Evolutionary conservation across 352 stramenopile genomes (phyloP), one percentile per base, ranked within the genome.

Genomic region (Discostella stelligera): DNA sequence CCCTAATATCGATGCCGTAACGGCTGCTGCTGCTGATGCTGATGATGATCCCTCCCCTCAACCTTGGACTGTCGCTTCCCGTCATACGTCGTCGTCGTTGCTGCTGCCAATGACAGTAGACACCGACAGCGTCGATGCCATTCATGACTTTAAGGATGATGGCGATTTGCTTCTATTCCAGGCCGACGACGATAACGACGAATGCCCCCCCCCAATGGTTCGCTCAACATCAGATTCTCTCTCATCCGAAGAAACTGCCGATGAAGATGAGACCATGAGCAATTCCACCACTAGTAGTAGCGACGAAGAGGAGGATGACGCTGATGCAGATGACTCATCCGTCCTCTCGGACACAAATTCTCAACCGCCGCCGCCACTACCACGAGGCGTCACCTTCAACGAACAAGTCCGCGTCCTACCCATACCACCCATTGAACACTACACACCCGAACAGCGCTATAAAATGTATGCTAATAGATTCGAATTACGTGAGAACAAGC

Each of bases 381-480:
- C 0, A 75, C 27, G 32, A 44, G 74, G 61, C 21, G 74, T 81
- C 8, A 77, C 66, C 9, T 81, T 81, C 20, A 77, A 81, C 32
- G 74, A 81, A 54, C 41, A 52, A 4, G 74, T 81, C 1, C 74
- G 74, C 0, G 74, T 81, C n/a, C 37, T 81, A 30, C 74, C 74
- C 46, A 81, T 81, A 37, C 74, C 74, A 20, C 74, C 66, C 21
- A 11, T 72, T n/a, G 50, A 55, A 20, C 20, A 58, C 27, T 81
- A 81, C 44, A 67, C 74, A 0, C 21, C 37, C 4, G 66, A 81
- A 59, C 60, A 81, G 53, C 66, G 74, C 2, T 64, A 63, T 30
- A 55, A 44, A n/a, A 78, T 83, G 63, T 83, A 75, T 44, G 77
- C 75, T 18, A 70, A 74, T 21, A 46, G 69, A 2, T 65, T 75